A percentile compares a stretch with the other conserved stretches of the same genome.
These are phyloP conservation scores for Cryptococcus deneoformans DNA, from an alignment of 1,284 basidiomycete species.

Conservation along the genomic window DNA sequence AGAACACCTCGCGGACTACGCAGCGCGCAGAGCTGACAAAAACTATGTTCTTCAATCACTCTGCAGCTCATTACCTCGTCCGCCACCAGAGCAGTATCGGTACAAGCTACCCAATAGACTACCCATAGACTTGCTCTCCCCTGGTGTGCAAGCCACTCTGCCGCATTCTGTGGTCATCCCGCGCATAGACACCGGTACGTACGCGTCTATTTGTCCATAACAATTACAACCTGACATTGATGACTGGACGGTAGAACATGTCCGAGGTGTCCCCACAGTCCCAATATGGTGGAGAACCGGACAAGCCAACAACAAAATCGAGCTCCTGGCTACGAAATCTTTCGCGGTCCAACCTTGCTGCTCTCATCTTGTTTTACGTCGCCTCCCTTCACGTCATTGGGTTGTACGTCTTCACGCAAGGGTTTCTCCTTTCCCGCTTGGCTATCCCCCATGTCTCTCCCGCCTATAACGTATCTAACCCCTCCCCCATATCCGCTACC, in stretches of 20 bases:
- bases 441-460: constrained; percentile 61
- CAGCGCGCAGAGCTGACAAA: too few relatives aligned
- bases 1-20: too few relatives aligned
- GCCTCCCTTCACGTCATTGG: constrained; percentile 53
- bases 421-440: constrained; percentile 81
- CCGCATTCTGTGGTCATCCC: too few relatives aligned
- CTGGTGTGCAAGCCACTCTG: too few relatives aligned
- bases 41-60: too few relatives aligned
- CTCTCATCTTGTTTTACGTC: constrained; percentile 61
- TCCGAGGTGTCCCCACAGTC: neutral
- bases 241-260: constrained; percentile 1
- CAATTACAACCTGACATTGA: neutral
- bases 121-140: too few relatives aligned
- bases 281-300: neutral
- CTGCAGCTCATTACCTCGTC: too few relatives aligned
- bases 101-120: too few relatives aligned
- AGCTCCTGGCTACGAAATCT: constrained; percentile 30
- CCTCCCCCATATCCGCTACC: constrained; percentile 56
- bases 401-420: constrained; percentile 71
- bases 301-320: constrained; percentile 3
- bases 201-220: too few relatives aligned
- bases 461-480: constrained; percentile 49
- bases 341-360: constrained; percentile 34
- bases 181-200: too few relatives aligned
- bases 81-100: too few relatives aligned